Conservation (phyloP, 2,329 filamentous ascomycete species). For the Metarhizium humberi region DNA sequence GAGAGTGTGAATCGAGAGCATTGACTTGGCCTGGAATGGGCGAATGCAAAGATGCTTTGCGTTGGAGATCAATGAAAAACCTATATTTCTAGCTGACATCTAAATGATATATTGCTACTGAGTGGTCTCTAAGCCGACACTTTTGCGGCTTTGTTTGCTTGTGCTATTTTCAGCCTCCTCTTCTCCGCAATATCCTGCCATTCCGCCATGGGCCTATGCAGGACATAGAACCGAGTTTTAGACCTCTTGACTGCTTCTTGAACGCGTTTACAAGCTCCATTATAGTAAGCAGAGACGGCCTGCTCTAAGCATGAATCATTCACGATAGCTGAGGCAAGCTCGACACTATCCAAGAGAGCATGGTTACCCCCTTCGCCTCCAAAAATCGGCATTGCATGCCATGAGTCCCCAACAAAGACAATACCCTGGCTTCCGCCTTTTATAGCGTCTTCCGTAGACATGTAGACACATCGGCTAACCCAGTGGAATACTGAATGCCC, state of each 20-base stretch:
- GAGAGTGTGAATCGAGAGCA: too few species aligned
- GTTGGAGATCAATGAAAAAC: too few species aligned
- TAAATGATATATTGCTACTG: too few species aligned
- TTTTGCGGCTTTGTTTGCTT: too few species aligned
- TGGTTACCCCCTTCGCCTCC: not conserved
- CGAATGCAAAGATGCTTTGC: too few species aligned
- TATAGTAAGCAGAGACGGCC: not conserved
- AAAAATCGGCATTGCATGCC: not conserved
- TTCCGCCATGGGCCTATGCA: not conserved
- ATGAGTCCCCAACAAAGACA: not conserved
- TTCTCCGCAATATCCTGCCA: not conserved
- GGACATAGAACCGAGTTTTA: not conserved
- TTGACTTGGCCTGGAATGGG: too few species aligned
- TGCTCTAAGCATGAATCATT: not conserved
- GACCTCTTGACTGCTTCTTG: not conserved
- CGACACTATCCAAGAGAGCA: not conserved
- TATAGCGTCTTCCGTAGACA: not conserved
- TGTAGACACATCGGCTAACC: not conserved
- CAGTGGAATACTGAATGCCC: not conserved
- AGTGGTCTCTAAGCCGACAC: too few species aligned
- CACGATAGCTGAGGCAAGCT: not conserved
- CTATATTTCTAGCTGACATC: too few species aligned
- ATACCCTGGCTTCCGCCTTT: not conserved
- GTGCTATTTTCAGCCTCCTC: too few species aligned
- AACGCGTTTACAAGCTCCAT: not conserved